Evolutionary conservation across 2,329 filamentous ascomycete species (phyloP).

Genomic region (Calonectria multiphialidica): DNA sequence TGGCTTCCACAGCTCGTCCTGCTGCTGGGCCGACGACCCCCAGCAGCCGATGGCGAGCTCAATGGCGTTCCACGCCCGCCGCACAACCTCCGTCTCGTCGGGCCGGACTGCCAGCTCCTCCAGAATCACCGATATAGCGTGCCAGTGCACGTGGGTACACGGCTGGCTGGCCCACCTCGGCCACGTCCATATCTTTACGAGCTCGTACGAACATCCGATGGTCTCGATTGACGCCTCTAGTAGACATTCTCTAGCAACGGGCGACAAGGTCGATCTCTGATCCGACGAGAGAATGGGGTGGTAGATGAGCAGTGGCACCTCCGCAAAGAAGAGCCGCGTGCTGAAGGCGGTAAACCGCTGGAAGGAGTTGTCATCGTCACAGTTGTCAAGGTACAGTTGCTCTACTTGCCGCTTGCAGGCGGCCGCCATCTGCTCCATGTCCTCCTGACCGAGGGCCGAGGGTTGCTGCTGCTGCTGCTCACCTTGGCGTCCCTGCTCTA

Average conservation of each 20-base stretch:
- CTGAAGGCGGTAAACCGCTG: constrained; percentile 15
- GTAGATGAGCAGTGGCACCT: constrained; percentile 16
- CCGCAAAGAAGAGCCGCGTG: constrained; percentile 19
- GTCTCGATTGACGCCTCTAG: constrained; percentile 12
- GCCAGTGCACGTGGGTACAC: constrained; percentile 19
- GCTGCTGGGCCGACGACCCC: constrained; percentile 1
- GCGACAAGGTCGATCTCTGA: neutral
- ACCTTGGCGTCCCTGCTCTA: neutral
- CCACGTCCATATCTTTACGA: constrained; percentile 8
- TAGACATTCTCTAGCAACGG: neutral
- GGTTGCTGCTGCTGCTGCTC: neutral
- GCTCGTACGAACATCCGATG: constrained; percentile 21
- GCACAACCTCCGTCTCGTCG: neutral
- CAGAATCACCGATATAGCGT: constrained; percentile 15
- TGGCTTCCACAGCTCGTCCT: constrained; percentile 14
- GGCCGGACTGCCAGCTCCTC: neutral
- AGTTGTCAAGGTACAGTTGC: constrained; percentile 13
- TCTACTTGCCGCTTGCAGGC: constrained; percentile 7
- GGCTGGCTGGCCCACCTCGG: constrained; percentile 15
- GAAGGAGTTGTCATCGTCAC: constrained; percentile 12
- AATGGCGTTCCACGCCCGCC: constrained; percentile 20
- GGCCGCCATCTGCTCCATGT: constrained; percentile 7
- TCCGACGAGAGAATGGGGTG: constrained; percentile 13
- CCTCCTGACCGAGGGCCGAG: neutral
- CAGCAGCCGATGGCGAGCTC: constrained; percentile 14